Evolutionary conservation across 352 stramenopile species (phyloP).

Genomic region (Phytophthora citricola): DNA sequence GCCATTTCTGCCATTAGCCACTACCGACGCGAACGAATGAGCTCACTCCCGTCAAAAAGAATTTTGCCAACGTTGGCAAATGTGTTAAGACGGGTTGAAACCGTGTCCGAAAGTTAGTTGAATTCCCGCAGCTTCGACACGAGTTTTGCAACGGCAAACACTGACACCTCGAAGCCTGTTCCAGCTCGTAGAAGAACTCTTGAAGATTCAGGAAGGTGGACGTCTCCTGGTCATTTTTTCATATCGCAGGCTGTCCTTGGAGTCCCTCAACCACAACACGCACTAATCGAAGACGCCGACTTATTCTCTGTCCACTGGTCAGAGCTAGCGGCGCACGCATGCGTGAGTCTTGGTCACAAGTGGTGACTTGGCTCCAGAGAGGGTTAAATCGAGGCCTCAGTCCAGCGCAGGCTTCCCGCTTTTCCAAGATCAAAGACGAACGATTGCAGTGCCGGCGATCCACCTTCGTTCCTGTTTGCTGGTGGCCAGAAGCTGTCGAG

Average conservation of each 20-base stretch:
- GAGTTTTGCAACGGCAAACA: constrained; percentile 7
- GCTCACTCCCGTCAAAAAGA: constrained; percentile 1
- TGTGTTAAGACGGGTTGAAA: constrained; percentile 20
- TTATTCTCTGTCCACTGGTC: constrained; percentile 29
- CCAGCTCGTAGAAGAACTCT: background rate
- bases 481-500: constrained; percentile 1
- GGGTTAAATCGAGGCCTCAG: constrained; percentile 1
- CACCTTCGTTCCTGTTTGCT: constrained; percentile 5
- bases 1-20: constrained; percentile 18
- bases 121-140: background rate
- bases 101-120: constrained; percentile 5
- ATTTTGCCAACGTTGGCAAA: background rate
- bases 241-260: constrained; percentile 14
- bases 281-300: background rate
- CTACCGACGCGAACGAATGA: constrained; percentile 16
- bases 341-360: background rate
- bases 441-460: constrained; percentile 1
- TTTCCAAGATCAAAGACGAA: constrained; percentile 14
- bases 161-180: constrained; percentile 17
- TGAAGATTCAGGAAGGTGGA: background rate
- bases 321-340: constrained; percentile 24
- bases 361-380: constrained; percentile 10
- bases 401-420: constrained; percentile 8
- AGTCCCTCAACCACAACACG: background rate
- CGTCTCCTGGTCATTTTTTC: constrained; percentile 16